A percentile compares a stretch with the other conserved stretches of the same genome.
Conservation (phyloP, 2,329 filamentous ascomycete genomes). For the Aspergillus fumigatiaffinis region DNA sequence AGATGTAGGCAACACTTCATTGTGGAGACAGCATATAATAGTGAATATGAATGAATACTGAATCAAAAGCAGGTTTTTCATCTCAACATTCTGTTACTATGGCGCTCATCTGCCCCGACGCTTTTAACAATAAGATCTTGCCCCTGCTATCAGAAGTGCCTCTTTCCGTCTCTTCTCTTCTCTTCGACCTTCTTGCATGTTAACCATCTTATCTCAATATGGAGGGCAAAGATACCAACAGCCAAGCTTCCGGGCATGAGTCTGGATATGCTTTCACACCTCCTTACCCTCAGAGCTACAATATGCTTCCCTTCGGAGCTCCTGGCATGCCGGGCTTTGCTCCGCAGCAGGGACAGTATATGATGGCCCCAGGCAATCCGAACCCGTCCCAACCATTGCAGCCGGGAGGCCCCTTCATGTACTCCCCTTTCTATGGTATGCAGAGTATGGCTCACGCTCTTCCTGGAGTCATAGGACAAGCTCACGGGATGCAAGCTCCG, state of each 20-base stretch:
- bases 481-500: neutral
- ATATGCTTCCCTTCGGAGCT: neutral
- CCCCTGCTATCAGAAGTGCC: neutral
- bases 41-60: neutral
- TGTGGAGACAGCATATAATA: neutral
- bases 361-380: neutral
- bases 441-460: slow-evolving; percentile 1
- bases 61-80: neutral
- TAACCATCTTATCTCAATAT: neutral
- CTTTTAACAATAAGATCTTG: neutral
- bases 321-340: neutral
- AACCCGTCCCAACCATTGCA: neutral
- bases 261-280: neutral
- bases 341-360: neutral
- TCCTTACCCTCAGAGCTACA: neutral
- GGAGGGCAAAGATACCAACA: neutral
- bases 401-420: neutral
- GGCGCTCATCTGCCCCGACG: neutral
- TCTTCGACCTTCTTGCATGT: neutral
- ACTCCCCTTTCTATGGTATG: neutral
- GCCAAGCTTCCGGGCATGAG: slow-evolving; percentile 1
- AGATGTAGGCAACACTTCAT: neutral
- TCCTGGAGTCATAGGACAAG: neutral
- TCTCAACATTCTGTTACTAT: neutral
- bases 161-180: neutral